Evolutionary conservation across 129 eudicot genomes (phyloP).

Genomic region (Glebionis coronaria): DNA sequence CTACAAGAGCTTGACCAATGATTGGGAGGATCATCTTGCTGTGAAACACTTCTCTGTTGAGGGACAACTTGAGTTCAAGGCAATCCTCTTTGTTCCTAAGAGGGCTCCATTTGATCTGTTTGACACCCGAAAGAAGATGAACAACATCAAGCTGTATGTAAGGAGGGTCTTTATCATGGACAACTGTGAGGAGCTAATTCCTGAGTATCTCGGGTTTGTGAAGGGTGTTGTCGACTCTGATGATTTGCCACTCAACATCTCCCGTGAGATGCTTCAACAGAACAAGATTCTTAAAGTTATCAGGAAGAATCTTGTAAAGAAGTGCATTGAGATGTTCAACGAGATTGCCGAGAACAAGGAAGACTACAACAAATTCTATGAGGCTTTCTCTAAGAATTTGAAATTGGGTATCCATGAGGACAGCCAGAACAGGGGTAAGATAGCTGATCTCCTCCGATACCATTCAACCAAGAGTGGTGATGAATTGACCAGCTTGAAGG

Average conservation of each 20-base stretch:
- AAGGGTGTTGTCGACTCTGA: slow-evolving; percentile 94
- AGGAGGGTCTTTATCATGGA: slow-evolving; percentile 91
- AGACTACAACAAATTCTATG: slow-evolving; percentile 74
- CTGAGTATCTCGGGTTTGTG: slow-evolving; percentile 78
- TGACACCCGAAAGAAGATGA: slow-evolving; percentile 76
- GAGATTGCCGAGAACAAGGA: slow-evolving; percentile 92
- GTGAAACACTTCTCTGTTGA: slow-evolving; percentile 92
- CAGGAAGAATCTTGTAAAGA: slow-evolving; percentile 87
- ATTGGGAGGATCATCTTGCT: slow-evolving; percentile 91
- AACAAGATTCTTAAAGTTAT: slow-evolving; percentile 90
- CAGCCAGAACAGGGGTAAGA: slow-evolving; percentile 76
- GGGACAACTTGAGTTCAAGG: slow-evolving; percentile 85
- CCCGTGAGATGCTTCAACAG: slow-evolving; percentile 90
- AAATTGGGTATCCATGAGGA: slow-evolving; percentile 89
- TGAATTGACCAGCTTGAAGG: slow-evolving; percentile 75
- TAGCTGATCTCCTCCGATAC: slow-evolving; percentile 78
- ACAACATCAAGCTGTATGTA: slow-evolving; percentile 85
- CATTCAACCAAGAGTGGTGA: slow-evolving; percentile 91
- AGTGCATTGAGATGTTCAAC: slow-evolving; percentile 89
- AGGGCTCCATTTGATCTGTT: slow-evolving; percentile 84
- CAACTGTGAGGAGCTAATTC: slow-evolving; percentile 82
- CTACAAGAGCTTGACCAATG: slow-evolving; percentile 87
- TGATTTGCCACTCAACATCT: slow-evolving; percentile 85
- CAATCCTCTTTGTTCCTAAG: slow-evolving; percentile 72
- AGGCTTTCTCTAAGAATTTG: slow-evolving; percentile 80